phyloP scores from a whole-genome alignment of 2,329 filamentous ascomycete species.

The Pseudocercospora macadamiae region DNA sequence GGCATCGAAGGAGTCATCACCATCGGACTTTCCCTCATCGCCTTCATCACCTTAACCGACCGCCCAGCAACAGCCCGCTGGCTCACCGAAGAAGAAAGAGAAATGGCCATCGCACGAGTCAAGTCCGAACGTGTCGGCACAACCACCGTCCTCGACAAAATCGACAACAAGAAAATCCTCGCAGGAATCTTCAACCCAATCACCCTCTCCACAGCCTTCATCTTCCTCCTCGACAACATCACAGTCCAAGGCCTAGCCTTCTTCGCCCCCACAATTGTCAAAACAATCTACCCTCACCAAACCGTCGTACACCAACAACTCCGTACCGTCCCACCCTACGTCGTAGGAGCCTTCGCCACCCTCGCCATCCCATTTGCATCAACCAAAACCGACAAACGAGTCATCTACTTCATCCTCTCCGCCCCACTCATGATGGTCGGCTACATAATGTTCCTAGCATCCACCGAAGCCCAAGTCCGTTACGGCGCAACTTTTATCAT shows the following conservation, averaged over 20 bases:
- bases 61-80: conserved; percentile 68
- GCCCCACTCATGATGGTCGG: conserved; percentile 69
- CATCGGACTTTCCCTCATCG: conserved; percentile 58
- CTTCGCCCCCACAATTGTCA: conserved; percentile 71
- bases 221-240: conserved; percentile 69
- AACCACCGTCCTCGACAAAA: conserved; percentile 65
- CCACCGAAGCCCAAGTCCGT: conserved; percentile 54
- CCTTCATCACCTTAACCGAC: conserved; percentile 69
- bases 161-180: conserved; percentile 62
- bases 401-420: conserved; percentile 62
- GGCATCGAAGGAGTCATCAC: conserved; percentile 71
- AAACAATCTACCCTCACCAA: conserved; percentile 65
- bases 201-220: conserved; percentile 58
- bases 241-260: conserved; percentile 72
- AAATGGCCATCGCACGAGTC: conserved; percentile 66
- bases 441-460: conserved; percentile 71
- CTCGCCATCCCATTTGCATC: conserved; percentile 63
- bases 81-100: conserved; percentile 67
- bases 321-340: conserved; percentile 70
- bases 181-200: conserved; percentile 68
- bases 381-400: conserved; percentile 63
- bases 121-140: conserved; percentile 68
- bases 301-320: conserved; percentile 67
- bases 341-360: conserved; percentile 69
- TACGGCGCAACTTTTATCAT: conserved; percentile 75